phyloP scores from a whole-genome alignment of 1,139 yeast species.

The Geotrichum klebahnii region DNA sequence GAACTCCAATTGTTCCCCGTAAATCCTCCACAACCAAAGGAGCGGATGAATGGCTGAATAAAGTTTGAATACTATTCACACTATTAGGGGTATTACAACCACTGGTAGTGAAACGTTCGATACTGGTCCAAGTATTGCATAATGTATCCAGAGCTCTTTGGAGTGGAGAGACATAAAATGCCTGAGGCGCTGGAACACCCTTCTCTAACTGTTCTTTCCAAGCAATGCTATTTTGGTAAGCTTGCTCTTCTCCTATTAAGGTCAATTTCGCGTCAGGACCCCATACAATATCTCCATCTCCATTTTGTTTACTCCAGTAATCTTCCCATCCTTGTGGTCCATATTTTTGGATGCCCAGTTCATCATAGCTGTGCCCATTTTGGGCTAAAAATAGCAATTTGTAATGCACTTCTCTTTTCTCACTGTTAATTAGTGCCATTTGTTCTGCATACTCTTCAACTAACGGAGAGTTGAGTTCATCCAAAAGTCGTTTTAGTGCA shows the following conservation, averaged over 20 bases:
- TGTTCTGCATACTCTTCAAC: slow-evolving; percentile 32
- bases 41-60: too few relatives aligned
- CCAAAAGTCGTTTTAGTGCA: slow-evolving; percentile 31
- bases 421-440: slow-evolving; percentile 18
- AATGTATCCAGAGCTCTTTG: slow-evolving; percentile 59
- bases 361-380: slow-evolving; percentile 78
- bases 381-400: slow-evolving; percentile 62
- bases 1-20: slow-evolving; percentile 65
- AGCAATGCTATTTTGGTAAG: slow-evolving; percentile 45
- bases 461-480: slow-evolving; percentile 30
- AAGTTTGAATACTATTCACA: not conserved
- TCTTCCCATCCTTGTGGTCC: slow-evolving; percentile 57
- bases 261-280: slow-evolving; percentile 69
- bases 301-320: slow-evolving; percentile 54
- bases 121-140: slow-evolving; percentile 54
- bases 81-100: not conserved
- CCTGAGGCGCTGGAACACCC: slow-evolving; percentile 53
- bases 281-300: slow-evolving; percentile 57
- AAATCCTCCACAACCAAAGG: slow-evolving; percentile 52
- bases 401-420: slow-evolving; percentile 43
- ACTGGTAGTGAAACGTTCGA: slow-evolving; percentile 24
- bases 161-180: slow-evolving; percentile 62
- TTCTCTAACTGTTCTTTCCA: slow-evolving; percentile 44
- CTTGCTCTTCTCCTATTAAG: slow-evolving; percentile 53
- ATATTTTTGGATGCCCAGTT: slow-evolving; percentile 54